These are phyloP conservation scores for Coprinopsis cinerea DNA, from an alignment of 768 basidiomycete species.

Conservation along the genomic window DNA sequence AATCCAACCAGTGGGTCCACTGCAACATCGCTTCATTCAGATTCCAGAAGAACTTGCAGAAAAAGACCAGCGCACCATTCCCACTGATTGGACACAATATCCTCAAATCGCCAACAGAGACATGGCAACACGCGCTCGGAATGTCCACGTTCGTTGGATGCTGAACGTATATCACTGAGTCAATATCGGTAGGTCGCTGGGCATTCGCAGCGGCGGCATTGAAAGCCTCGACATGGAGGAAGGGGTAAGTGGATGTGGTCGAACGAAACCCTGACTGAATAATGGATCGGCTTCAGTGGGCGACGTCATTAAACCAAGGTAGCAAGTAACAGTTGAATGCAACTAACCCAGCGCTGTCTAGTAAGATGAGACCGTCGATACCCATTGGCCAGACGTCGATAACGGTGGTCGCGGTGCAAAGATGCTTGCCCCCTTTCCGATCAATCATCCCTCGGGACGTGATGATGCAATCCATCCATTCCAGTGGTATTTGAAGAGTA, in stretches of 20 bases:
- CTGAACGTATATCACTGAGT: constrained; percentile 69
- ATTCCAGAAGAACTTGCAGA: neutral
- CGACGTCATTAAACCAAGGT: constrained; percentile 17
- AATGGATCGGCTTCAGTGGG: constrained; percentile 56
- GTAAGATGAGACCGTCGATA: constrained; percentile 76
- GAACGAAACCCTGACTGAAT: constrained; percentile 89
- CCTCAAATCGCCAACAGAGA: constrained; percentile 68
- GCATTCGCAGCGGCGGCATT: constrained; percentile 66
- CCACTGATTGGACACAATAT: constrained; percentile 79
- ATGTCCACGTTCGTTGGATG: constrained; percentile 37
- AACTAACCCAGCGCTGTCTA: constrained; percentile 68
- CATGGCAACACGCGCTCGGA: constrained; percentile 80
- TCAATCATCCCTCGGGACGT: too few relatives aligned
- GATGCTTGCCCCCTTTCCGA: neutral
- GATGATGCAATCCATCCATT: too few relatives aligned
- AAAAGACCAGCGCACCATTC: constrained; percentile 55
- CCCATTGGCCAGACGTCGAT: too few relatives aligned
- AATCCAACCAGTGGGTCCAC: constrained; percentile 90
- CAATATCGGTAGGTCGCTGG: constrained; percentile 47
- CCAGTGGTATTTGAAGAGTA: too few relatives aligned
- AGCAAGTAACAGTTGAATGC: constrained; percentile 9
- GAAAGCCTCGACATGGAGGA: constrained; percentile 81
- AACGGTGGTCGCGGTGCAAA: too few relatives aligned
- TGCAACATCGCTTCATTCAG: constrained; percentile 26
- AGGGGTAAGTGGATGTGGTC: constrained; percentile 68